Conservation (phyloP, 2,329 filamentous ascomycete species). For the Metarhizium robertsii region DNA sequence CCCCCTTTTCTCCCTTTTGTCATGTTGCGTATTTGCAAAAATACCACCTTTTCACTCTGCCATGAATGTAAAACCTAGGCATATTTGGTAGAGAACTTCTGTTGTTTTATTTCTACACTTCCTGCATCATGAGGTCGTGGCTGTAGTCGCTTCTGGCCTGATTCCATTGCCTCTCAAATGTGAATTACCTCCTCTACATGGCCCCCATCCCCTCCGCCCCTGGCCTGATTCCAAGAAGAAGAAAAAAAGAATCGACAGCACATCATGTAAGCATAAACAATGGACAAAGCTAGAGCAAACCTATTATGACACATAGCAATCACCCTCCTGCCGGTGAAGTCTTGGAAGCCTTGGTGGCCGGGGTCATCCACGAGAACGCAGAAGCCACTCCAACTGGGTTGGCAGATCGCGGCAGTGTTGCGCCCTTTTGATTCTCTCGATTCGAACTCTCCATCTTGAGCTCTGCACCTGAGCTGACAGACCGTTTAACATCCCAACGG, state of each 20-base stretch:
- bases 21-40: neutral
- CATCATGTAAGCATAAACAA: neutral
- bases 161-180: slow-evolving; percentile 2
- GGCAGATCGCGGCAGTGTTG: slow-evolving; percentile 44
- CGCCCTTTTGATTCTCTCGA: slow-evolving; percentile 27
- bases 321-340: slow-evolving; percentile 21
- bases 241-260: neutral
- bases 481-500: slow-evolving; percentile 47
- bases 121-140: neutral
- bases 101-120: neutral
- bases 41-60: neutral
- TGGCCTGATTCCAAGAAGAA: neutral
- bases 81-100: neutral
- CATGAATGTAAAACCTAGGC: neutral
- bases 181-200: slow-evolving; percentile 11
- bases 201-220: neutral
- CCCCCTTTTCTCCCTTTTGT: neutral
- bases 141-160: neutral
- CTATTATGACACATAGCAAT: slow-evolving; percentile 8
- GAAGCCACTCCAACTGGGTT: slow-evolving; percentile 91
- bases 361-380: slow-evolving; percentile 87
- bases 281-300: neutral
- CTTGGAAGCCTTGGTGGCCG: slow-evolving; percentile 26
- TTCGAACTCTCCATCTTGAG: slow-evolving; percentile 26
- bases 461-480: slow-evolving; percentile 33